Base-by-base conservation (phyloP, 306 rosid genomes). In the Heteromeles arbutifolia region DNA sequence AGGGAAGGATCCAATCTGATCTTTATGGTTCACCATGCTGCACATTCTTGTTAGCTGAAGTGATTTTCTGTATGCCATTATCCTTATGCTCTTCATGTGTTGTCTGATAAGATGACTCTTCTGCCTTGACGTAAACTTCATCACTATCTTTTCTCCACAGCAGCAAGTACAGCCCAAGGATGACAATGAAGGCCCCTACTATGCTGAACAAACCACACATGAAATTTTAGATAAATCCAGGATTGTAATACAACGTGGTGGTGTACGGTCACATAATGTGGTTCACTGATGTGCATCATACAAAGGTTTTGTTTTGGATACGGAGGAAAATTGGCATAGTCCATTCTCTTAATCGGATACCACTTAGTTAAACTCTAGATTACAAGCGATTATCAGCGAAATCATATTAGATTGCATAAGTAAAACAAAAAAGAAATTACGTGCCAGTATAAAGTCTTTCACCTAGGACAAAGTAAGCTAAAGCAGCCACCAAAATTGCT, bases 71-170 rank as follows among this genome's bases (percentile, higher is more conserved):
- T 4, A 65, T 37, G 26, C 22, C 39, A 34, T 65, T 64, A 19
- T 34, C 45, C 48, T 65, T 65, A 4, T 65, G 69, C 25, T 59
- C 43, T 22, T 19, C 77, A 41, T 39, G 25, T 39, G 67, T 65
- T 25, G 73, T 62, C 73, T 14, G 39, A 45, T 61, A 74, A 13
- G 74, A 45, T 67, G 76, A 77, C 39, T 73, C 84, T 80, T 76
- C 79, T 6, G 78, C 77, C 67, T 87, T 88, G 52, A 52, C 65
- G 24, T 76, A 67, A 69, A 72, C 52, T 72, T 80, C 75, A 58
- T 89, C 93, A 32, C 79, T 80, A 82, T 86, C 92, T 88, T 95
- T 90, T 25, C 98, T 96, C 97, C 92, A 92, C 78, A 95, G 34
- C 84, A 92, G 79, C 78, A 90, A 48, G 80, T 90, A 92, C 26